phyloP scores from a whole-genome alignment of 495 filamentous ascomycete genomes.

The Neurospora sp. region DNA sequence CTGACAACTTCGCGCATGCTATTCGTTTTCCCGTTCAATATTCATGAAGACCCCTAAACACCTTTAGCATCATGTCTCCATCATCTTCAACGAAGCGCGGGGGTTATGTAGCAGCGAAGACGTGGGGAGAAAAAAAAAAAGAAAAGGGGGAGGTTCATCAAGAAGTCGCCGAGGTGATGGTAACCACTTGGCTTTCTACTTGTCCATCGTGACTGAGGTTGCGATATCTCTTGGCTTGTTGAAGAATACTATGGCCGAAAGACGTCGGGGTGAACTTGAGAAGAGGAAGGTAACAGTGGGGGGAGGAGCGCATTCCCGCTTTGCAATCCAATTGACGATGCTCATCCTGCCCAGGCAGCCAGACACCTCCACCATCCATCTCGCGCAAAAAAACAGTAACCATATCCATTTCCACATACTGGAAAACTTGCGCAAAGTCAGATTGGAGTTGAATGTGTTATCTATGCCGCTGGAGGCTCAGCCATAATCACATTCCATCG shows the following conservation, averaged over 20 bases:
- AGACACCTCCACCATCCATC: neutral
- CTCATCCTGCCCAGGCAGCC: neutral
- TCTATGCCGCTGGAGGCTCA: neutral
- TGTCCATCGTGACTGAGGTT: neutral
- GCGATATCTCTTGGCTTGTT: neutral
- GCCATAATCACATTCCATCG: neutral
- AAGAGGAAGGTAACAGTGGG: neutral
- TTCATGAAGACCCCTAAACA: neutral
- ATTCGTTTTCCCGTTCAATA: neutral
- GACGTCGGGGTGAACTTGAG: neutral
- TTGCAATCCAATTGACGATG: neutral
- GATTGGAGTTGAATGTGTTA: neutral
- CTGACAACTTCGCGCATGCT: neutral
- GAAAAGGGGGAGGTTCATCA: neutral
- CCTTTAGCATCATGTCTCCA: neutral
- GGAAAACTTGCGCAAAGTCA: neutral
- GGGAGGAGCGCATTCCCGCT: neutral
- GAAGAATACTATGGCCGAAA: neutral
- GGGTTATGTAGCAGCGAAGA: neutral
- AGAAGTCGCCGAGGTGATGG: neutral
- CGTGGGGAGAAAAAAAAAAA: neutral
- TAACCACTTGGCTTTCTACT: neutral
- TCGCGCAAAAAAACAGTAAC: neutral
- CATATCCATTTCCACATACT: neutral
- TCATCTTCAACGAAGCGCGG: neutral